Conservation (phyloP, 441 rosid species). For the Syzygium malaccense region DNA sequence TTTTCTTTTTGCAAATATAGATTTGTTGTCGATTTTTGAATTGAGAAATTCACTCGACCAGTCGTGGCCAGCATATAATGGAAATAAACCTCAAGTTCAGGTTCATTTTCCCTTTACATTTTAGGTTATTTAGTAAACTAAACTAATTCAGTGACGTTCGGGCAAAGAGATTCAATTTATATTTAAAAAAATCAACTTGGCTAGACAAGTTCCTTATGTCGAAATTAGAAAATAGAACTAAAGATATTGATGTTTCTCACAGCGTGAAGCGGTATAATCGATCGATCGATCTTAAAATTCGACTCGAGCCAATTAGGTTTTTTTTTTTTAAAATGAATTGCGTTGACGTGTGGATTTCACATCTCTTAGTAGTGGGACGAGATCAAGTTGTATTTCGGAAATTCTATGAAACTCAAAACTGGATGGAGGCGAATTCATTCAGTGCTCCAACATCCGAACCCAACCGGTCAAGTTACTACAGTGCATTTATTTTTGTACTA, state of each 20-base stretch:
- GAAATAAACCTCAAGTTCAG: neutral
- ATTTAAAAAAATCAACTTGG: neutral
- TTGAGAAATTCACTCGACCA: neutral
- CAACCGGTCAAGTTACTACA: neutral
- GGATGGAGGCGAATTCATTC: neutral
- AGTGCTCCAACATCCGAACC: neutral
- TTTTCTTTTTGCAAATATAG: neutral
- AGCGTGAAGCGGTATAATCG: neutral
- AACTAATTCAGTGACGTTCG: neutral
- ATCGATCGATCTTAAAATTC: neutral
- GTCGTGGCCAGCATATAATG: neutral
- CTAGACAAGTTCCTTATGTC: neutral
- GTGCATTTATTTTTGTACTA: neutral
- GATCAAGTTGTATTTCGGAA: neutral
- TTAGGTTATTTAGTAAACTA: neutral
- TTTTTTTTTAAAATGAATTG: neutral
- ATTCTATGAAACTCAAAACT: neutral
- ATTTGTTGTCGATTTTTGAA: neutral
- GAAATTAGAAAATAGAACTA: neutral
- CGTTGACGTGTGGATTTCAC: neutral
- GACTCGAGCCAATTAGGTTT: neutral
- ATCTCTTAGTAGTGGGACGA: neutral
- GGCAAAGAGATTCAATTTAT: neutral
- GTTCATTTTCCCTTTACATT: neutral
- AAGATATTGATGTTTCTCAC: neutral